Evolutionary conservation across 805 yeast genomes (phyloP).

Genomic region (Candida sanyiensis): DNA sequence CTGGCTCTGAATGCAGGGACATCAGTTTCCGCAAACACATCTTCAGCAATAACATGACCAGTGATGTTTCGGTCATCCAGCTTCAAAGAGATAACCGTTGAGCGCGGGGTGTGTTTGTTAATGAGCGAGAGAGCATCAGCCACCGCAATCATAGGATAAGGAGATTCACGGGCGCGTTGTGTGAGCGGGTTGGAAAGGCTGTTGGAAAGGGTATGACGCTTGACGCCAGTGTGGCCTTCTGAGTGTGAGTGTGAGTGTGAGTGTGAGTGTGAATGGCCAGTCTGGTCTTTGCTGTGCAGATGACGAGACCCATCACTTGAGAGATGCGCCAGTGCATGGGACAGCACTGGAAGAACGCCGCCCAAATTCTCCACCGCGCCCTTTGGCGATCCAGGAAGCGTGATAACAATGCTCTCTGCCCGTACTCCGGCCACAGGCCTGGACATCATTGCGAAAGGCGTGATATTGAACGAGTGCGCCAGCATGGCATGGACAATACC

Average conservation of each 20-base stretch:
- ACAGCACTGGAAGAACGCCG: conserved; percentile 33
- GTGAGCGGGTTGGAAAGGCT: conserved; percentile 34
- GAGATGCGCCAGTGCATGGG: conserved; percentile 40
- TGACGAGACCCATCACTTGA: conserved; percentile 33
- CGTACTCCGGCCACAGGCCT: conserved; percentile 46
- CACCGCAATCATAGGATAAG: conserved; percentile 42
- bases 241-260: conserved; percentile 12
- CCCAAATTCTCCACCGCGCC: conserved; percentile 41
- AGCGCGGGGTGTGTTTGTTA: conserved; percentile 28
- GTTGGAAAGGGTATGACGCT: conserved; percentile 35
- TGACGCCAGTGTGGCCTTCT: conserved; percentile 25
- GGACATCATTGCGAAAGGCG: conserved; percentile 44
- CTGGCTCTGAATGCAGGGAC: conserved; percentile 50
- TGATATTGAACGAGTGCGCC: conserved; percentile 34
- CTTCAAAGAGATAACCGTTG: conserved; percentile 22
- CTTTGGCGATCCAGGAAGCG: conserved; percentile 49
- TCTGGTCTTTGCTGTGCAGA: conserved; percentile 29
- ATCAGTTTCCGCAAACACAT: conserved; percentile 31
- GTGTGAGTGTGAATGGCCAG: neutral
- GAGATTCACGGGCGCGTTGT: conserved; percentile 40
- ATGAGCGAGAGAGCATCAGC: conserved; percentile 35
- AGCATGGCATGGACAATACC: conserved; percentile 47
- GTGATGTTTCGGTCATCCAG: conserved; percentile 28
- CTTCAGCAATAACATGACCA: conserved; percentile 39
- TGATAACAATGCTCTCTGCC: conserved; percentile 33